Base-by-base conservation (phyloP, 1,139 yeast genomes). In the Magnusiomyces suaveolens region DNA sequence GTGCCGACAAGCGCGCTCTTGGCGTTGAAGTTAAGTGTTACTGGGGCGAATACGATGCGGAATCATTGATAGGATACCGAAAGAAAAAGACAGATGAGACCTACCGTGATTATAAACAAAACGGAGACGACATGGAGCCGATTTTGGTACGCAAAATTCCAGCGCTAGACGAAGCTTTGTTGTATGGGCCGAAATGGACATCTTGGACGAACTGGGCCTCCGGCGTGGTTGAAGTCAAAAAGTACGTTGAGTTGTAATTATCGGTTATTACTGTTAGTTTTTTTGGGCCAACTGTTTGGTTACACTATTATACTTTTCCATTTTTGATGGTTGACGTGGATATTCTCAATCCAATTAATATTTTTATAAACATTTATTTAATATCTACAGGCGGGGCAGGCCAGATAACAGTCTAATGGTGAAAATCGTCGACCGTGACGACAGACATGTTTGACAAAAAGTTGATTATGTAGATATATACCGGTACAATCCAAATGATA, bases 41-140 rank as follows among this genome's bases (percentile, higher is more conserved):
- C 62, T 87, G 94, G 94, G 83, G 85, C 12, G 94, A 87, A 60
- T 77, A 79, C 63, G 82, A 78, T 46, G 72, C 72, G 2, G 71
- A 70, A 43, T 62, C 75, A 1, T 68, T 74, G 3, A 65, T 69
- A 18, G 74, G 67, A 52, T 75, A 73, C 1, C 63, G 59, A 20
- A 20, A 41, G 23, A 26, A 29, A 25, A 14, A n/a, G 16, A 16
- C 10, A 3, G 41, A 18, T 14, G 18, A 36, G 18, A 10, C 18
- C 18, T 10, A 39, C 10, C 6, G 8, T 8, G 43, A 18, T 18
- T 10, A 39, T 18, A 18, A 18, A 39, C 6, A 39, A 6, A 6
- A 18, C 43, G 43, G 43, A 6, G 3, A 56, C 25, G 61, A 58
- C 21, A 29, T 8, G 18, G 51, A 54, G 43, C 53, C 53, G n/a